Conservation (phyloP, 805 yeast species). For the Cyberlindnera maclurae region DNA sequence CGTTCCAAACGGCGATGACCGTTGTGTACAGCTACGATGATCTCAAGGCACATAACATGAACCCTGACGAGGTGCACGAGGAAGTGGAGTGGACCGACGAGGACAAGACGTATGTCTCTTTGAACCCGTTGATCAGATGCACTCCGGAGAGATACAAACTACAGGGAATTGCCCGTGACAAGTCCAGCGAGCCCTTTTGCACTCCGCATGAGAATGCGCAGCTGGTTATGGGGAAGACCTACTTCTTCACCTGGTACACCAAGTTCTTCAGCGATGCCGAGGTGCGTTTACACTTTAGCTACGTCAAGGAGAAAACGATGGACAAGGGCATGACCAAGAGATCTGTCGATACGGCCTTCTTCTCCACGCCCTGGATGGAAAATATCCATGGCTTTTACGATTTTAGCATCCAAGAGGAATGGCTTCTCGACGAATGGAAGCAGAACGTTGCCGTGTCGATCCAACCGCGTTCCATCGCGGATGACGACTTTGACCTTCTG, state of each 20-base stretch:
- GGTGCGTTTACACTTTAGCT: slow-evolving; percentile 62
- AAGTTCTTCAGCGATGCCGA: slow-evolving; percentile 50
- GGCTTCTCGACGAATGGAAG: slow-evolving; percentile 51
- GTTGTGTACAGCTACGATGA: slow-evolving; percentile 50
- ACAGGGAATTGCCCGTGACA: slow-evolving; percentile 53
- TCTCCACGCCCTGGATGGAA: slow-evolving; percentile 64
- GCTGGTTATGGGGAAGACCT: slow-evolving; percentile 53
- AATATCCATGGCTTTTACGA: slow-evolving; percentile 58
- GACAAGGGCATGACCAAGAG: slow-evolving; percentile 53
- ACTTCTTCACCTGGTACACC: slow-evolving; percentile 79
- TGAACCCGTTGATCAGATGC: slow-evolving; percentile 80
- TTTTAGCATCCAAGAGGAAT: slow-evolving; percentile 50
- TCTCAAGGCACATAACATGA: slow-evolving; percentile 68
- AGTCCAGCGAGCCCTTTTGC: slow-evolving; percentile 74
- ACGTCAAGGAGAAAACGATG: slow-evolving; percentile 45
- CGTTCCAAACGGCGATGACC: slow-evolving; percentile 66
- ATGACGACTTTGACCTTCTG: slow-evolving; percentile 57
- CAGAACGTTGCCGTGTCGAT: slow-evolving; percentile 58
- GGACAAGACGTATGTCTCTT: slow-evolving; percentile 61
- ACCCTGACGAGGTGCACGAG: slow-evolving; percentile 46
- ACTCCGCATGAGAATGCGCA: slow-evolving; percentile 60
- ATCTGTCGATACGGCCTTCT: slow-evolving; percentile 44
- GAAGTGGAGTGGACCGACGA: slow-evolving; percentile 56
- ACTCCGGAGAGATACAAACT: slow-evolving; percentile 68
- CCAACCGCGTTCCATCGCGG: slow-evolving; percentile 62